Conservation (phyloP, 192 early-diverging fungal genomes). For the Kickxella alabastrina region DNA sequence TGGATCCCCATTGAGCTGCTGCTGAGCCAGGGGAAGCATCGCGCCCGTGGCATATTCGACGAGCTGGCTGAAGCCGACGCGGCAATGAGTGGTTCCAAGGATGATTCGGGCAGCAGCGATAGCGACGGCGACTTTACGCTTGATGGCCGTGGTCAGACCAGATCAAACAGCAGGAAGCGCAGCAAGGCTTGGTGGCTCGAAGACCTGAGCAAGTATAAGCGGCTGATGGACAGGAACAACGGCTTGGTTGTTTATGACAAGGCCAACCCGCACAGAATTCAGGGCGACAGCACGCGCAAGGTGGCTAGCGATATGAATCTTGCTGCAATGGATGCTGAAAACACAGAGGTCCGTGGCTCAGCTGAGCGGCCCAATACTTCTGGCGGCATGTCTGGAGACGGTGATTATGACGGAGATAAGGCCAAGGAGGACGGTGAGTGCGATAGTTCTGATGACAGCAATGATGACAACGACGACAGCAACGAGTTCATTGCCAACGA, state of each 20-base stretch:
- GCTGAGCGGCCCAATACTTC: not conserved
- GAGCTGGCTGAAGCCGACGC: constrained; percentile 13
- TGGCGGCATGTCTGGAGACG: not conserved
- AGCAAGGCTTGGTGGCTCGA: constrained; percentile 46
- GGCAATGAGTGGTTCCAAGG: not conserved
- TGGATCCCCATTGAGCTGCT: constrained; percentile 57
- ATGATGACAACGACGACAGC: not conserved
- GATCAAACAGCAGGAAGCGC: constrained; percentile 2
- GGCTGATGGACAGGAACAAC: constrained; percentile 48
- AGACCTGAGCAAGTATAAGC: constrained; percentile 49
- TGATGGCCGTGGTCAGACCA: not conserved
- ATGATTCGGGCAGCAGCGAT: not conserved
- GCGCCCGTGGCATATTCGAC: constrained; percentile 42
- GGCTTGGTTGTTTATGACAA: constrained; percentile 52
- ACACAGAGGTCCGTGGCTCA: not conserved
- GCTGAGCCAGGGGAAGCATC: constrained; percentile 38
- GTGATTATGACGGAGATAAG: not conserved
- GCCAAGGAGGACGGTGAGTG: not conserved
- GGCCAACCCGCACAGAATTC: constrained; percentile 51
- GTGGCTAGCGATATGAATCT: not conserved
- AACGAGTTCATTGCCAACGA: constrained; percentile 18
- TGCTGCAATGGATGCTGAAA: not conserved
- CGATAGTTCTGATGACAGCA: constrained; percentile 1
- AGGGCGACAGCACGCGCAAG: constrained; percentile 16
- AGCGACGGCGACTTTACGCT: not conserved